Evolutionary conservation across 441 rosid species (phyloP), one percentile per base, ranked within the genome.

Genomic region (Gossypium schwendimanii): DNA sequence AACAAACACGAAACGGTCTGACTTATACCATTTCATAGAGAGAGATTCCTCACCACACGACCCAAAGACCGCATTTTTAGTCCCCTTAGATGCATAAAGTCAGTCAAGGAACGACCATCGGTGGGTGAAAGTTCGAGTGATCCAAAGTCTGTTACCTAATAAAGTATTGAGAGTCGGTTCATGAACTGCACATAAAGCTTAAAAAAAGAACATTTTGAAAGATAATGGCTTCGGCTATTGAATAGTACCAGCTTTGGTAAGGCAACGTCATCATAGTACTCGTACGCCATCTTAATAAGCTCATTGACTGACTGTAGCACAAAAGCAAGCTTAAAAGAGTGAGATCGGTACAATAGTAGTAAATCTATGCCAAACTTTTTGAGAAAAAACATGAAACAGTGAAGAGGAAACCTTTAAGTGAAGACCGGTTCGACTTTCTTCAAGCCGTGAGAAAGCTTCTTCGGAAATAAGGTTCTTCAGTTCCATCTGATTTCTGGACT

Each of bases 21-120:
- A 41, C 14, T 41, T 41, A 41, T 41, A 41, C 6, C 2, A 9
- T 17, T 26, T 14, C 17, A 15, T 8, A 9, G 55, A 26, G 55
- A 52, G 64, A 52, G 33, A 41, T 73, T 73, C 63, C 89, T 85
- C 72, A 88, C 93, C 87, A 88, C 85, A 36, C 60, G 72, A 71
- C 89, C 87, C 78, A 88, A 77, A 67, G 89, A 85, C 52, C 58
- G 78, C 85, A 88, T 85, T 76, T 88, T 84, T 67, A 88, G 74
- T 73, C 89, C 93, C 79, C 91, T 87, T 72, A 85, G 78, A 83
- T 87, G 93, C 93, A 88, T 83, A 76, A 88, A 87, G 69, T 88
- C 91, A 0, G 91, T 87, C 58, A 88, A 80, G 1, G 93, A 80
- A 69, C 82, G 85, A 24, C 93, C 91, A 81, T 87, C 91, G 76